Percentiles rank a stretch among this genome's conserved stretches.
Conservation (phyloP, 164 flowering plant genomes). For the Magnolia changhungtana region DNA sequence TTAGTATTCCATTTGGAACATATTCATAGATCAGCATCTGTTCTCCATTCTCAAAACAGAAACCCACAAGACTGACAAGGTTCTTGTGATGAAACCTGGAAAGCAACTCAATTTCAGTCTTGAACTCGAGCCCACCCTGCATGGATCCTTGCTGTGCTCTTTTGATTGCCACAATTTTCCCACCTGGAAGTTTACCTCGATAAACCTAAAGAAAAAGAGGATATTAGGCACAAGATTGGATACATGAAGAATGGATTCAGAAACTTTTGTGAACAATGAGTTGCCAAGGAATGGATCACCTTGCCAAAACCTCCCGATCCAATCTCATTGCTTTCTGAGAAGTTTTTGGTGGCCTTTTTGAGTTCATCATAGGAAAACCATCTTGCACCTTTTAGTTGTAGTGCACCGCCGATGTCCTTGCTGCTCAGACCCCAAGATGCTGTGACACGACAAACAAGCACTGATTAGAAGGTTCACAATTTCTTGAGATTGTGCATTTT, state of each 20-base stretch:
- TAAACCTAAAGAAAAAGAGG: conserved; percentile 43
- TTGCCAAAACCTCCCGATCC: conserved; percentile 73
- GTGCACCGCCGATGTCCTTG: conserved; percentile 30
- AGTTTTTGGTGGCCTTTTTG: conserved; percentile 52
- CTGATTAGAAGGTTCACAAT: neutral
- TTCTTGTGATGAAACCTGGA: conserved; percentile 79
- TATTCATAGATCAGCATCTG: conserved; percentile 69
- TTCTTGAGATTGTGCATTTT: neutral
- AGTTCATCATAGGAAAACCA: conserved; percentile 60
- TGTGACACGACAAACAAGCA: conserved; percentile 18
- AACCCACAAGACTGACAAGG: conserved; percentile 62
- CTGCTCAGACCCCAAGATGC: conserved; percentile 42
- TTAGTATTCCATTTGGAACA: conserved; percentile 59
- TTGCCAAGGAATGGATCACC: conserved; percentile 19
- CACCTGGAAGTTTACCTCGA: conserved; percentile 48
- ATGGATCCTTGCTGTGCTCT: conserved; percentile 69
- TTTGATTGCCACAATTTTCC: conserved; percentile 59
- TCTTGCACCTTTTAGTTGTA: conserved; percentile 61
- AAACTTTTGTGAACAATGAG: neutral
- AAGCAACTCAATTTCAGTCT: conserved; percentile 67
- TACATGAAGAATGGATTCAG: neutral
- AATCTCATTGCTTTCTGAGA: conserved; percentile 52
- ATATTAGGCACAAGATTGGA: neutral
- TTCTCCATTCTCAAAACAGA: conserved; percentile 74
- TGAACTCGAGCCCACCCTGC: conserved; percentile 73